These are phyloP conservation scores for Cystobasidiaceae sp. DNA, from an alignment of 1,284 basidiomycete species.

Conservation along the genomic window DNA sequence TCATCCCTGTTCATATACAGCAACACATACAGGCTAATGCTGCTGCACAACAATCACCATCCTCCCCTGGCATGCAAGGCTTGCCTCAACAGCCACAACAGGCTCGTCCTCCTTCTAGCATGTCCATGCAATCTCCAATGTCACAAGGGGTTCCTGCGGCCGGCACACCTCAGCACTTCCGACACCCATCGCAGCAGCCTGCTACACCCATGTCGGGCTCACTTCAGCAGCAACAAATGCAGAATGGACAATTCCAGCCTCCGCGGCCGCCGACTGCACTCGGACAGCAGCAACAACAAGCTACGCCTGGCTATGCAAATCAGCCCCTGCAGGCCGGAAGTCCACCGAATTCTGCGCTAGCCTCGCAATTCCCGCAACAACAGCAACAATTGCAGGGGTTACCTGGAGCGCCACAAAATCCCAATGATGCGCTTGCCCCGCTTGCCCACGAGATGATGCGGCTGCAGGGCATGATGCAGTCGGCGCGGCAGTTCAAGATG, in stretches of 20 bases:
- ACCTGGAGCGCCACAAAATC: background rate
- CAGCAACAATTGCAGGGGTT: background rate
- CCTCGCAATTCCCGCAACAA: slow-evolving; percentile 7
- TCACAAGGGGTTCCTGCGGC: background rate
- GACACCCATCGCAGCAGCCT: slow-evolving; percentile 15
- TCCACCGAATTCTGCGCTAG: background rate
- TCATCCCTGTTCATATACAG: slow-evolving; percentile 25
- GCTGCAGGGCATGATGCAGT: slow-evolving; percentile 8
- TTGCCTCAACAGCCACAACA: background rate
- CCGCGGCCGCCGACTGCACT: too few species aligned
- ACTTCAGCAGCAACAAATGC: background rate
- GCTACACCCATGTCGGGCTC: background rate
- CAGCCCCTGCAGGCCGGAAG: background rate
- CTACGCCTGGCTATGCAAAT: background rate
- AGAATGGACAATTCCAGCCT: background rate
- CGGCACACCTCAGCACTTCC: slow-evolving; percentile 5
- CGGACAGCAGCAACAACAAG: background rate
- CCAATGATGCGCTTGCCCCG: background rate
- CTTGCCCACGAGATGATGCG: slow-evolving; percentile 27
- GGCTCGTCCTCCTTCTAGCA: slow-evolving; percentile 8
- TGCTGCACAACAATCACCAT: background rate
- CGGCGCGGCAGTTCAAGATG: slow-evolving; percentile 7
- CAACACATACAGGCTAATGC: slow-evolving; percentile 19
- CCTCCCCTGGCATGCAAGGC: background rate
- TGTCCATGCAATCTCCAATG: slow-evolving; percentile 10